Evolutionary conservation across 2,329 filamentous ascomycete genomes (phyloP).

Genomic region (Hypocrella siamensis): DNA sequence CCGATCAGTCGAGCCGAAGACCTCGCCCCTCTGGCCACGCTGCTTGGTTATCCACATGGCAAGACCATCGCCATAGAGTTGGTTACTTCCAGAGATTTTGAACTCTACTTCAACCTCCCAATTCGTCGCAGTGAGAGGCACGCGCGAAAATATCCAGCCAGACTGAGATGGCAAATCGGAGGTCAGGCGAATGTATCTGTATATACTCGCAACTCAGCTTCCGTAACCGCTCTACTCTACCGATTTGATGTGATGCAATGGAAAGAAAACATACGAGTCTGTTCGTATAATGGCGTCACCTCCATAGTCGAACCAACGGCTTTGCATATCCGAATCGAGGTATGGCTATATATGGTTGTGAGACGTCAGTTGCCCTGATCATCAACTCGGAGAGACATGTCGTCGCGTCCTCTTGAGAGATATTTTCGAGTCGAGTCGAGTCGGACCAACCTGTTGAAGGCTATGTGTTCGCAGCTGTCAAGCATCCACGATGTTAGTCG

Average conservation of each 20-base stretch:
- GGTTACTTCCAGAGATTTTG: slow-evolving; percentile 76
- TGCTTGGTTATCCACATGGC: slow-evolving; percentile 97
- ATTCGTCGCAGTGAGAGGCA: slow-evolving; percentile 92
- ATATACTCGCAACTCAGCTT: too few relatives aligned
- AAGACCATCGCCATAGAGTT: slow-evolving; percentile 89
- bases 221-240: too few relatives aligned
- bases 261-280: slow-evolving; percentile 39
- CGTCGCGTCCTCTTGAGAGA: too few relatives aligned
- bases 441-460: slow-evolving; percentile 55
- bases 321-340: slow-evolving; percentile 94
- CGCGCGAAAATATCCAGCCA: slow-evolving; percentile 87
- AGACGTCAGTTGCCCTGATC: slow-evolving; percentile 7
- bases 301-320: slow-evolving; percentile 97
- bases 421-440: too few relatives aligned
- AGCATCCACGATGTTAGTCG: slow-evolving; percentile 1
- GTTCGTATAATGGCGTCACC: slow-evolving; percentile 77
- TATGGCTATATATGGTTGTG: slow-evolving; percentile 52
- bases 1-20: slow-evolving; percentile 76
- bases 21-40: slow-evolving; percentile 61
- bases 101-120: slow-evolving; percentile 98
- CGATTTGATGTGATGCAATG: too few relatives aligned
- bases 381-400: not conserved
- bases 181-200: slow-evolving; percentile 84
- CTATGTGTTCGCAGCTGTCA: slow-evolving; percentile 73
- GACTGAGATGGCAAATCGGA: slow-evolving; percentile 80